A percentile compares a stretch with the other conserved stretches of the same genome.
Evolutionary conservation across 345 rosid genomes (phyloP).

Genomic region (Iberis pinnata): DNA sequence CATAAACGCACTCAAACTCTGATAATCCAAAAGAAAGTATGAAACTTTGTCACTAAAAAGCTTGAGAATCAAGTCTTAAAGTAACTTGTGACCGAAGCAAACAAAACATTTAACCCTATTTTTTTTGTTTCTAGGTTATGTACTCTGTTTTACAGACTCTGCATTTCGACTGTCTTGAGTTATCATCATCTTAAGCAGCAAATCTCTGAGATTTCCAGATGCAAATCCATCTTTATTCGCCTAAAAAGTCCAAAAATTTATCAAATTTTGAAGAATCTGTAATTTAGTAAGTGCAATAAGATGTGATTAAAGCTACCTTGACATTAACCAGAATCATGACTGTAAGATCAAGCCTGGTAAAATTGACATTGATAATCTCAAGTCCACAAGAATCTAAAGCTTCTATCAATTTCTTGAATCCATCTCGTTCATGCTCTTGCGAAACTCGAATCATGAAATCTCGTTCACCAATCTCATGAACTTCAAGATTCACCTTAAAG

Average conservation of each 20-base stretch:
- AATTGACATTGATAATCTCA: slow-evolving; percentile 56
- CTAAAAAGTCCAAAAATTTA: background rate
- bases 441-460: slow-evolving; percentile 45
- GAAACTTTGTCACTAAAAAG: slow-evolving; percentile 11
- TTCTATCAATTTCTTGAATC: slow-evolving; percentile 60
- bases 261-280: background rate
- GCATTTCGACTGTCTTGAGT: slow-evolving; percentile 7
- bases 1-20: background rate
- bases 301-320: slow-evolving; percentile 40
- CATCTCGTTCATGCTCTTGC: slow-evolving; percentile 41
- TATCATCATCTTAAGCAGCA: slow-evolving; percentile 18
- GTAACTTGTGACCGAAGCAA: slow-evolving; percentile 25
- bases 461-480: slow-evolving; percentile 44
- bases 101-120: slow-evolving; percentile 17
- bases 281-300: background rate
- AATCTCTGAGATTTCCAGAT: slow-evolving; percentile 20
- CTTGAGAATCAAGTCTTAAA: slow-evolving; percentile 6
- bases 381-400: slow-evolving; percentile 46
- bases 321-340: slow-evolving; percentile 52
- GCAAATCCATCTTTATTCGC: slow-evolving; percentile 15
- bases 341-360: slow-evolving; percentile 46
- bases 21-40: background rate
- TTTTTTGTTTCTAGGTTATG: background rate
- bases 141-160: slow-evolving; percentile 14
- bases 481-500: slow-evolving; percentile 49